These are phyloP conservation scores for Aspergillus fijiensis DNA, from an alignment of 2,329 filamentous ascomycete genomes.

Conservation along the genomic window DNA sequence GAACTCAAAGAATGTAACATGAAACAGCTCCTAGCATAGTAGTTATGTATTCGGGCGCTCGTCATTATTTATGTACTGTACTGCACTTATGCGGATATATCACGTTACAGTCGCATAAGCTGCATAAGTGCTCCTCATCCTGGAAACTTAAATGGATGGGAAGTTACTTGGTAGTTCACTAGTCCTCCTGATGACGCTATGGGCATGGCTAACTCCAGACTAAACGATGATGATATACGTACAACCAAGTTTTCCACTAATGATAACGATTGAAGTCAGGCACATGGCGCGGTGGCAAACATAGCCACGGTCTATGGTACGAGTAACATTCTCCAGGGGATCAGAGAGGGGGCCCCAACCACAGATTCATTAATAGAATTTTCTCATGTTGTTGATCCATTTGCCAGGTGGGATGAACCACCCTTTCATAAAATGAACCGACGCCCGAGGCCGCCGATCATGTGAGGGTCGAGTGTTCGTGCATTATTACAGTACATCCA, in stretches of 20 bases:
- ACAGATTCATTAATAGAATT: neutral
- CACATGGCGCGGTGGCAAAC: neutral
- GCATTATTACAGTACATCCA: neutral
- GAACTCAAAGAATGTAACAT: neutral
- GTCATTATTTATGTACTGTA: no score
- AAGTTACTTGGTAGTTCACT: neutral
- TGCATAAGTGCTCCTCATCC: neutral
- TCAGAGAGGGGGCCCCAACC: neutral
- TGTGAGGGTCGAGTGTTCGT: constrained; percentile 20
- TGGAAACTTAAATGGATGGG: neutral
- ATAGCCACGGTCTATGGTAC: neutral
- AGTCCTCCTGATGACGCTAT: neutral
- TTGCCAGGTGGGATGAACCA: constrained; percentile 13
- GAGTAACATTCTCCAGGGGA: neutral
- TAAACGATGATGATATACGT: neutral
- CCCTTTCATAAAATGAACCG: constrained; percentile 16
- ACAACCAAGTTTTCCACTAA: neutral
- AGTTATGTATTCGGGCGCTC: neutral
- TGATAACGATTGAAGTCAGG: neutral
- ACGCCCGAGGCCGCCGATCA: constrained; percentile 23
- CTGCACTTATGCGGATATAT: no score
- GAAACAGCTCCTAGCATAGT: neutral
- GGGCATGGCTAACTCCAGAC: neutral
- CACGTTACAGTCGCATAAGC: neutral
- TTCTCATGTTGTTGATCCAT: neutral